phyloP scores from a whole-genome alignment of 176 grass and related monocot species.

The Musa itinerans region DNA sequence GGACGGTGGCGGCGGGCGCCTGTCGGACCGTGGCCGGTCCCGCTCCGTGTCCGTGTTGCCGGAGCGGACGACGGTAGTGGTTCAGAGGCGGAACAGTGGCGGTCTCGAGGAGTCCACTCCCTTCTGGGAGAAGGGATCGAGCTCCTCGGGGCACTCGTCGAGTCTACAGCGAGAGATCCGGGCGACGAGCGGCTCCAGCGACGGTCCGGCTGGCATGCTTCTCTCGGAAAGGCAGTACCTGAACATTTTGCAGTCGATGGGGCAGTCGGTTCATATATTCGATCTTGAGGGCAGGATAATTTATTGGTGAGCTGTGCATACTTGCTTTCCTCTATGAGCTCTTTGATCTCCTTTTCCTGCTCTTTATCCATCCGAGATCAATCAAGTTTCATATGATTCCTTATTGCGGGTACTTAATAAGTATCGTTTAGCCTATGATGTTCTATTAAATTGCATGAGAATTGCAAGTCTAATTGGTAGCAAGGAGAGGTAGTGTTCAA shows the following conservation, averaged over 20 bases:
- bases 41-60: slow-evolving; percentile 57
- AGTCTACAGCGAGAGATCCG: slow-evolving; percentile 50
- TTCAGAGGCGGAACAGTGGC: not conserved
- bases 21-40: slow-evolving; percentile 36
- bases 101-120: not conserved
- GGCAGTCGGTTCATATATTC: slow-evolving; percentile 82
- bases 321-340: slow-evolving; percentile 16
- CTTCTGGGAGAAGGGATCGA: slow-evolving; percentile 26
- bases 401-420: no score
- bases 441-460: no score
- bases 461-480: no score
- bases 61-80: slow-evolving; percentile 1
- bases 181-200: not conserved
- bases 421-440: not conserved
- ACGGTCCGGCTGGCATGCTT: slow-evolving; percentile 7
- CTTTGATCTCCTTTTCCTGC: not conserved
- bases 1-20: slow-evolving; percentile 6
- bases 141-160: slow-evolving; percentile 46
- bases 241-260: slow-evolving; percentile 67
- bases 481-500: no score
- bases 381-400: no score
- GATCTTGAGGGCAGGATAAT: slow-evolving; percentile 82
- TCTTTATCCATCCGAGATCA: no score
- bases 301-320: slow-evolving; percentile 54
- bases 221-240: slow-evolving; percentile 67